phyloP scores from a whole-genome alignment of 345 rosid species.

The Barbarea vulgaris region DNA sequence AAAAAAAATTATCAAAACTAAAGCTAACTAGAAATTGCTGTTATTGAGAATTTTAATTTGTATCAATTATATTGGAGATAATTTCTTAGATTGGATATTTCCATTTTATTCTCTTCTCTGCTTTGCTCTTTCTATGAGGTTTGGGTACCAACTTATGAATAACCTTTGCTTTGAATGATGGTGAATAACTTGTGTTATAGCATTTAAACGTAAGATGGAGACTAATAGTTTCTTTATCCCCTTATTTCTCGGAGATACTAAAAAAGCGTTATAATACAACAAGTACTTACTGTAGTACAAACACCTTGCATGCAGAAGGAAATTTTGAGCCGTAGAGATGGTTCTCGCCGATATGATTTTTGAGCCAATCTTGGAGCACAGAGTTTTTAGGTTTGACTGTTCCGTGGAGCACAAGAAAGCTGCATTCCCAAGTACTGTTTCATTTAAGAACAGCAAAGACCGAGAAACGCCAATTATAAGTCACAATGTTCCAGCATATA shows the following conservation, averaged over 20 bases:
- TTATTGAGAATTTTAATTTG: too few relatives aligned
- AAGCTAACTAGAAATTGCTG: too few relatives aligned
- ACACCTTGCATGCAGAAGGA: conserved; percentile 51
- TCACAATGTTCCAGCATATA: conserved; percentile 51
- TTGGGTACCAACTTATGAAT: too few relatives aligned
- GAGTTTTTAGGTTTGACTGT: conserved; percentile 80
- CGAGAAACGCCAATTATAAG: conserved; percentile 55
- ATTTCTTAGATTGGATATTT: too few relatives aligned
- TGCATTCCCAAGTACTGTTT: conserved; percentile 68
- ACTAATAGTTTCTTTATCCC: too few relatives aligned
- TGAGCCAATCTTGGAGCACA: conserved; percentile 70
- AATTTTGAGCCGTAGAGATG: conserved; percentile 29
- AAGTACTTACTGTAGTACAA: conserved; percentile 23
- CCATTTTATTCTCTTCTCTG: too few relatives aligned
- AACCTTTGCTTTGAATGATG: neutral
- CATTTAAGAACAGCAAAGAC: conserved; percentile 55
- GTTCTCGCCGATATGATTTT: conserved; percentile 56
- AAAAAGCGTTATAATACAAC: neutral
- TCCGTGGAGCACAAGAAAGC: conserved; percentile 55
- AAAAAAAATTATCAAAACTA: too few relatives aligned
- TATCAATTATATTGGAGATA: too few relatives aligned
- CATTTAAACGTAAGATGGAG: neutral
- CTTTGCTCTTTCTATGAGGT: too few relatives aligned
- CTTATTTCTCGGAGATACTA: too few relatives aligned
- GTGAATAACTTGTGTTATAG: neutral